A percentile compares a stretch with the other conserved stretches of the same genome.
phyloP scores from a whole-genome alignment of 179 eudicot genomes.

The Carnegiea gigantea region DNA sequence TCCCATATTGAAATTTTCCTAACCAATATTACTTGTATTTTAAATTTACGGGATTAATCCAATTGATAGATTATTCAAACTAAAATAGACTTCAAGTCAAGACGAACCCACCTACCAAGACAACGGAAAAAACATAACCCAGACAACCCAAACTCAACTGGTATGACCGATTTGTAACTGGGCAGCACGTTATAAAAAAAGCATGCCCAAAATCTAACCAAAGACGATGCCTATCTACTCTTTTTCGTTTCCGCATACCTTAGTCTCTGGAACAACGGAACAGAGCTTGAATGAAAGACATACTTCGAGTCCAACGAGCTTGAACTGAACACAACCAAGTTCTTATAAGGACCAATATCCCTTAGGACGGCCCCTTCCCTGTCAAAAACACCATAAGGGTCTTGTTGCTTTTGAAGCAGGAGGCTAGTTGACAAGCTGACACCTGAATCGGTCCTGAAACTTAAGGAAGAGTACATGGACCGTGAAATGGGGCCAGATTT shows the following conservation, averaged over 20 bases:
- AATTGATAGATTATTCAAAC: no score
- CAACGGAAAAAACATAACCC: no score
- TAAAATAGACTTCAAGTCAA: no score
- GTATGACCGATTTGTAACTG: no score
- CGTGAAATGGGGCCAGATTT: conserved; percentile 73
- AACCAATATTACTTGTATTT: no score
- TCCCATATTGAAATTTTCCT: no score
- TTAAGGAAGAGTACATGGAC: conserved; percentile 52
- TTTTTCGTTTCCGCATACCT: conserved; percentile 43
- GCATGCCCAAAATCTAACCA: not conserved
- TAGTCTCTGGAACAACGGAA: conserved; percentile 67
- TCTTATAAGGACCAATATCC: conserved; percentile 93
- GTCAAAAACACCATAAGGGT: conserved; percentile 78
- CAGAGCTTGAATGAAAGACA: conserved; percentile 63
- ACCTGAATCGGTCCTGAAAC: conserved; percentile 64
- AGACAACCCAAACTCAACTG: no score
- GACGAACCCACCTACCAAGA: no score
- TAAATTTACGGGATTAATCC: no score
- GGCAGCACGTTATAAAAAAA: no score
- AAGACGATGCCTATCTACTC: not conserved
- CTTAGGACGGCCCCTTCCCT: conserved; percentile 67
- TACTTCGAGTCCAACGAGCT: conserved; percentile 73
- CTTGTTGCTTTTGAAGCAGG: conserved; percentile 65
- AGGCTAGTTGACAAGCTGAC: conserved; percentile 31
- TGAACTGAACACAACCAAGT: conserved; percentile 71